These are phyloP conservation scores for Geotrichum candidum DNA, from an alignment of 1,139 yeast species.

Conservation along the genomic window DNA sequence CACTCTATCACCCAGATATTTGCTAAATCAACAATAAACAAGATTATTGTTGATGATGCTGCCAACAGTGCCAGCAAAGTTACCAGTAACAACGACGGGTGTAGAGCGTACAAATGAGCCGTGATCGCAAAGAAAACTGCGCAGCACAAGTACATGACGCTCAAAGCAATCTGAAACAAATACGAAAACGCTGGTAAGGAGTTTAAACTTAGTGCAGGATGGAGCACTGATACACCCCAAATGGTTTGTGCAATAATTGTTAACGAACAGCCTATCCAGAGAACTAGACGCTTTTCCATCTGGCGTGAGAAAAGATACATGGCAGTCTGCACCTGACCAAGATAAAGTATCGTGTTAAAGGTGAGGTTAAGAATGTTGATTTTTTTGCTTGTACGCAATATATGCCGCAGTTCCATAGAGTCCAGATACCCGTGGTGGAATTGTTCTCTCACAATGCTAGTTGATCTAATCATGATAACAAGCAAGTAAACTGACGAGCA, in stretches of 20 bases:
- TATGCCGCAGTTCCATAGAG: slow-evolving; percentile 47
- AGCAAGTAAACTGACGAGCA: slow-evolving; percentile 37
- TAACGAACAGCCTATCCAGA: slow-evolving; percentile 56
- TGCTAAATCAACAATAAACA: slow-evolving; percentile 71
- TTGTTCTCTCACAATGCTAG: slow-evolving; percentile 43
- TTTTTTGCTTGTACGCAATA: slow-evolving; percentile 39
- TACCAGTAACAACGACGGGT: slow-evolving; percentile 45
- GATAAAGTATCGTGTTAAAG: slow-evolving; percentile 53
- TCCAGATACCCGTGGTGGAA: slow-evolving; percentile 46
- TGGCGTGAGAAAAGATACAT: slow-evolving; percentile 67
- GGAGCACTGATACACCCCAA: slow-evolving; percentile 64
- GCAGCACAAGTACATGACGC: slow-evolving; percentile 65
- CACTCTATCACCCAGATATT: slow-evolving; percentile 67
- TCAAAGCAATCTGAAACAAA: slow-evolving; percentile 66
- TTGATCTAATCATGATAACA: slow-evolving; percentile 46
- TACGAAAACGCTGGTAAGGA: slow-evolving; percentile 79
- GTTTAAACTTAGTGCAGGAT: slow-evolving; percentile 42
- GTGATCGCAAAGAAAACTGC: slow-evolving; percentile 54
- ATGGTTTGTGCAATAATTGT: slow-evolving; percentile 56
- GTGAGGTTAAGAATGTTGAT: slow-evolving; percentile 55
- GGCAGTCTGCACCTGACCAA: slow-evolving; percentile 71
- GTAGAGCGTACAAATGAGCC: slow-evolving; percentile 46
- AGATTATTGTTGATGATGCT: slow-evolving; percentile 52
- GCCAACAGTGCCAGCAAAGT: slow-evolving; percentile 51
- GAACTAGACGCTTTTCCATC: slow-evolving; percentile 61